Base-by-base conservation (phyloP, 192 early-diverging fungal species). In the Coemansia sp. region DNA sequence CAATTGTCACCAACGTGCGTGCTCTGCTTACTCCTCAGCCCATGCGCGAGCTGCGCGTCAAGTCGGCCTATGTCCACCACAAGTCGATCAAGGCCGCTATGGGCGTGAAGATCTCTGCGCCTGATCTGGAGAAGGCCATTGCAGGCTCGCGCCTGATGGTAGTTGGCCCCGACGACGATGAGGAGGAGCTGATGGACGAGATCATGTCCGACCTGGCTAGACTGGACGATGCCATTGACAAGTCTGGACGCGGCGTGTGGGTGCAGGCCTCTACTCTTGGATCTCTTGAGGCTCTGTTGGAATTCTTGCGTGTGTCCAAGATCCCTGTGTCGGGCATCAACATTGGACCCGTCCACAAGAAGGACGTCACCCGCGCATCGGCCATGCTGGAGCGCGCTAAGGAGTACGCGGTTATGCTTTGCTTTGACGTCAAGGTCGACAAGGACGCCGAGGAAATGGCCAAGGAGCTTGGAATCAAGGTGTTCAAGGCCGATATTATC, bases 1-100 rank as follows among this genome's bases (percentile, higher is more conserved):
- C 96, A 6, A 99, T 99, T 71, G 90, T 90, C 11, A 99, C 98
- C 18, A 92, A 89, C 65, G 87, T 99, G 38, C 88, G 98, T 64
- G 97, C 98, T 9, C 80, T 99, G 68, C 80, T 98, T 65, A 99
- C 98, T n/a, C 98, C 98, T n/a, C 97, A 99, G 82, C 98, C 98
- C 6, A 88, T 99, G 89, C 88, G 92, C 34, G 98, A 99, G 87
- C 82, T 99, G 64, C 94, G 98, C 72, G 88, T 99, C 78, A 99
- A 99, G 82, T 97, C 95, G 2, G 88, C 89, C 15, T 99, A 99
- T 70, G 87, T 96, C 38, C 96, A 99, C 72, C 93, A 98, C 88
- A 97, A 98, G 83, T 83, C 88, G 62, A 92, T 99, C 76, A 97
- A 97, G 88, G 98, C 98, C 20, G 93, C 98, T 18, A 84, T 97